Conservation (phyloP, 768 basidiomycete genomes). For the Postia placenta region DNA sequence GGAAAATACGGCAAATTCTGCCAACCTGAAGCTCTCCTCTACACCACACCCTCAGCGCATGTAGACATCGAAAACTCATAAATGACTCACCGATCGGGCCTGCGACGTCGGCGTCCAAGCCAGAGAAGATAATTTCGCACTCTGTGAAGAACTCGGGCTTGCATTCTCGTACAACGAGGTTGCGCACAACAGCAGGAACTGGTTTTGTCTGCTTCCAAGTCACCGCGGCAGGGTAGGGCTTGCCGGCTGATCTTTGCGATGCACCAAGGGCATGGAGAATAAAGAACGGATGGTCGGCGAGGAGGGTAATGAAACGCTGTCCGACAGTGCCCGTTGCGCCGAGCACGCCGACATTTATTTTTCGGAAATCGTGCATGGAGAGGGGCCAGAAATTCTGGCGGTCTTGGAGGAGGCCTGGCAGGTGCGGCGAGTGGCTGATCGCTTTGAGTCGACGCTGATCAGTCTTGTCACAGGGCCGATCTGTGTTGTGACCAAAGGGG, state of each 20-base stretch:
- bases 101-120: constrained; percentile 92
- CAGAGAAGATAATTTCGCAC: constrained; percentile 88
- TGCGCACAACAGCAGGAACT: constrained; percentile 60
- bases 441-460: not conserved
- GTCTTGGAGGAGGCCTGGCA: not conserved
- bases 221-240: constrained; percentile 63
- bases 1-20: constrained; percentile 90
- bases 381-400: not conserved
- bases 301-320: constrained; percentile 88
- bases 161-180: constrained; percentile 72
- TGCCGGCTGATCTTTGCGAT: constrained; percentile 81
- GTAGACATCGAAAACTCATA: constrained; percentile 3
- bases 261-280: constrained; percentile 82
- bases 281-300: constrained; percentile 89
- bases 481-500: not conserved
- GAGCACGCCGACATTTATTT: constrained; percentile 63
- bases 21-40: constrained; percentile 84
- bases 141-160: constrained; percentile 68
- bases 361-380: constrained; percentile 13
- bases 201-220: constrained; percentile 85
- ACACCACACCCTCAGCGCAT: constrained; percentile 2
- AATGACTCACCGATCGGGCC: constrained; percentile 82
- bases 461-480: not conserved
- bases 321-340: constrained; percentile 95
- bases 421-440: not conserved